These are phyloP conservation scores for Solanum hybrid DNA, from an alignment of 305 asterid genomes.

Conservation along the genomic window DNA sequence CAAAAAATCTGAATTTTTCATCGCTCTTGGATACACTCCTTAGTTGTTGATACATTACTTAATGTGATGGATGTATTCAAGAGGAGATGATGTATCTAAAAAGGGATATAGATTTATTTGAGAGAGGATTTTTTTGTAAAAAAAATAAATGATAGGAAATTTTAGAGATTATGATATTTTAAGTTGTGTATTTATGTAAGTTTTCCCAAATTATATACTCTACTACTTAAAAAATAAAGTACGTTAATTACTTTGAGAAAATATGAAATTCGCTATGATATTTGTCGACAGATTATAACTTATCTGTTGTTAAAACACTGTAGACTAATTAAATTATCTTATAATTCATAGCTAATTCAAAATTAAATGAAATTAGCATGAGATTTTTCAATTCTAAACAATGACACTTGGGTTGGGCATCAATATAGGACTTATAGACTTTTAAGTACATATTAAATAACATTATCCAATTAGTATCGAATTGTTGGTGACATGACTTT, in stretches of 20 bases:
- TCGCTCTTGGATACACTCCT: neutral
- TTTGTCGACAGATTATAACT: neutral
- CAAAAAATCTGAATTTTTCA: too few relatives aligned
- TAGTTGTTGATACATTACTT: neutral
- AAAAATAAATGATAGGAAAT: too few relatives aligned
- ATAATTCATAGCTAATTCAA: neutral
- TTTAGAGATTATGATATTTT: too few relatives aligned
- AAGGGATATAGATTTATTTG: neutral
- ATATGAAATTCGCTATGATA: neutral
- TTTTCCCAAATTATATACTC: neutral
- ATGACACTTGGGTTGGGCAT: neutral
- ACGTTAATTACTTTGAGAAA: neutral
- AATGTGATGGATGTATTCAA: too few relatives aligned
- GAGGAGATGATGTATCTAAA: neutral
- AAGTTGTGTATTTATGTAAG: too few relatives aligned
- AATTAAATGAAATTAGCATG: neutral
- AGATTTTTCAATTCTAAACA: neutral
- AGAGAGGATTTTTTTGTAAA: neutral
- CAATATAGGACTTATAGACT: neutral
- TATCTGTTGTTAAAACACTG: neutral
- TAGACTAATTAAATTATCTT: neutral
- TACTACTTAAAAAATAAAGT: neutral
- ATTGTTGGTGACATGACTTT: neutral
- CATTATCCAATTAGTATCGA: neutral
- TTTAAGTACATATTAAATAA: neutral